Evolutionary conservation across 2,329 filamentous ascomycete species (phyloP).

Genomic region (Neurospora sp.): DNA sequence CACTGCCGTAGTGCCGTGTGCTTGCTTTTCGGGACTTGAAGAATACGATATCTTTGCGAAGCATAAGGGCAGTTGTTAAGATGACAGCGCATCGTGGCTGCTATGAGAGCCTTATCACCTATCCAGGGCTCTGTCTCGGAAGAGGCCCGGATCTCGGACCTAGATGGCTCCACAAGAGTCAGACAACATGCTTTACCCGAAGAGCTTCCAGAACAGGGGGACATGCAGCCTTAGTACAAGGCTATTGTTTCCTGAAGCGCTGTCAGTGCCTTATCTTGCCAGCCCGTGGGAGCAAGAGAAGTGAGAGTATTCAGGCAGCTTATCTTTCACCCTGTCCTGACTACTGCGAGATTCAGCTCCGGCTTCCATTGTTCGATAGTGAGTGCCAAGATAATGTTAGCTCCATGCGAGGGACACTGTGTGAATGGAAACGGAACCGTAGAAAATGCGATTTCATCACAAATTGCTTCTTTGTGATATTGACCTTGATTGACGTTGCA

Average conservation of each 20-base stretch:
- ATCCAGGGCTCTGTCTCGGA: neutral
- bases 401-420: neutral
- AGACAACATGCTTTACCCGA: neutral
- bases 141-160: neutral
- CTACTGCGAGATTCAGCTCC: neutral
- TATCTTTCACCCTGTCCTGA: neutral
- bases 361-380: neutral
- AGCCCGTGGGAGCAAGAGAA: neutral
- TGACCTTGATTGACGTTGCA: neutral
- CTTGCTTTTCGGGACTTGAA: neutral
- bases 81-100: neutral
- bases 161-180: neutral
- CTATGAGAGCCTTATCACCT: neutral
- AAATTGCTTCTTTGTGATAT: neutral
- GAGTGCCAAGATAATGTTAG: neutral
- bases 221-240: neutral
- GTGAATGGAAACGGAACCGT: neutral
- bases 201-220: neutral
- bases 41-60: no score
- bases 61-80: neutral
- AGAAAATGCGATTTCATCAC: neutral
- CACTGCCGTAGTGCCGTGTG: neutral
- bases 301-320: neutral
- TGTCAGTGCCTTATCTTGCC: neutral
- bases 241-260: neutral